Evolutionary conservation across 2,329 filamentous ascomycete genomes (phyloP).

Genomic region (Fusarium sp.): DNA sequence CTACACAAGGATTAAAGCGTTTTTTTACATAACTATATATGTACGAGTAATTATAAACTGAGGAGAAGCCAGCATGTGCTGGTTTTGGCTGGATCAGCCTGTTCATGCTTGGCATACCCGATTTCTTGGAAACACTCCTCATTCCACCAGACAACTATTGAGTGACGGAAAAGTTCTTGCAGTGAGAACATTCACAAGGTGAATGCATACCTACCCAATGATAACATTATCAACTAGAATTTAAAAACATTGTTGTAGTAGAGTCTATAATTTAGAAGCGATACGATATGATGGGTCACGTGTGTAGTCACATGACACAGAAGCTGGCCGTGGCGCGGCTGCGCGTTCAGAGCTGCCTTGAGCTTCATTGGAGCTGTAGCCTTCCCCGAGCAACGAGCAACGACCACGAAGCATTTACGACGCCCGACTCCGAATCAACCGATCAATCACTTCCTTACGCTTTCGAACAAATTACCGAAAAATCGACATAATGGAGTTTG

Average conservation of each 20-base stretch:
- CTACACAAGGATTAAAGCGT: constrained; percentile 41
- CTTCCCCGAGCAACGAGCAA: constrained; percentile 47
- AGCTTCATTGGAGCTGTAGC: constrained; percentile 58
- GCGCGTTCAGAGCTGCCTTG: constrained; percentile 64
- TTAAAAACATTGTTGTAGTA: neutral
- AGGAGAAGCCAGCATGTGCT: constrained; percentile 10
- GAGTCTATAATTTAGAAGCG: too few relatives aligned
- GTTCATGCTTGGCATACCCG: constrained; percentile 6
- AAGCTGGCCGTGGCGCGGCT: constrained; percentile 49
- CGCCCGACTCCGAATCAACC: constrained; percentile 31
- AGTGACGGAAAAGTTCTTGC: neutral
- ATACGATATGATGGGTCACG: constrained; percentile 26
- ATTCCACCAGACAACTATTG: neutral
- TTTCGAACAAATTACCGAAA: neutral
- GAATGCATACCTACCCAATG: neutral
- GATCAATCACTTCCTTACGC: neutral
- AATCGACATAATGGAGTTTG: constrained; percentile 69
- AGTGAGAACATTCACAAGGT: neutral
- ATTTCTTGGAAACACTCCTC: neutral
- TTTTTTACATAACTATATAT: constrained; percentile 5
- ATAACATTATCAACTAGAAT: neutral
- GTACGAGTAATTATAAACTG: constrained; percentile 22
- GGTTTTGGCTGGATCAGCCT: constrained; percentile 46
- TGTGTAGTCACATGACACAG: constrained; percentile 29
- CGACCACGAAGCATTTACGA: constrained; percentile 46